phyloP scores from a whole-genome alignment of 2,329 filamentous ascomycete species.

The Chrysoporthe cubensis region DNA sequence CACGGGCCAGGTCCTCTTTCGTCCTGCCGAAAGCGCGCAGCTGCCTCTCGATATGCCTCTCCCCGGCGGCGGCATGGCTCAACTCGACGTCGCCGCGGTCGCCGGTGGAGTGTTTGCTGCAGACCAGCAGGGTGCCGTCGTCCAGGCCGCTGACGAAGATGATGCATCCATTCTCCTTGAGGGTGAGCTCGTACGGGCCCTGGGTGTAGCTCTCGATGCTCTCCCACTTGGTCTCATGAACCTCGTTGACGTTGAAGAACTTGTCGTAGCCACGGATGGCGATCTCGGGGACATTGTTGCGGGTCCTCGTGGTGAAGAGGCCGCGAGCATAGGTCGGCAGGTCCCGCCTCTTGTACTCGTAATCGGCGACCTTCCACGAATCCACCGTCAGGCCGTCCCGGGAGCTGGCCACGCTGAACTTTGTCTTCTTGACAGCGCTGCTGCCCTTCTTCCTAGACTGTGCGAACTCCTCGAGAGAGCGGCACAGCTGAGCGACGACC shows the following conservation, averaged over 20 bases:
- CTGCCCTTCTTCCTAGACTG: slow-evolving; percentile 60
- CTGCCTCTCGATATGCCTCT: slow-evolving; percentile 80
- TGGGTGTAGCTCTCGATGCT: slow-evolving; percentile 76
- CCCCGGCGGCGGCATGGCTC: slow-evolving; percentile 85
- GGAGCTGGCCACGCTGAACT: slow-evolving; percentile 68
- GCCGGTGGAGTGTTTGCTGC: slow-evolving; percentile 97
- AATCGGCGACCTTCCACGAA: slow-evolving; percentile 93
- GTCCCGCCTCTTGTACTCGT: slow-evolving; percentile 88
- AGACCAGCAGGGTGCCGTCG: slow-evolving; percentile 89
- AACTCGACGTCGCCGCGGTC: slow-evolving; percentile 69
- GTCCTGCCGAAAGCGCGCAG: slow-evolving; percentile 77
- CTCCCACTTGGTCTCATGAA: slow-evolving; percentile 78
- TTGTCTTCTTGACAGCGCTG: slow-evolving; percentile 80
- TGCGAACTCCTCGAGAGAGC: slow-evolving; percentile 60
- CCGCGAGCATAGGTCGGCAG: slow-evolving; percentile 93
- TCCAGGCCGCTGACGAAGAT: slow-evolving; percentile 94
- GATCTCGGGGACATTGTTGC: slow-evolving; percentile 73
- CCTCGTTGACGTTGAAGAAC: slow-evolving; percentile 94
- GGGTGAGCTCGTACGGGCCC: slow-evolving; percentile 90
- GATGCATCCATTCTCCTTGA: slow-evolving; percentile 99
- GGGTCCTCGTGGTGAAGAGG: slow-evolving; percentile 81
- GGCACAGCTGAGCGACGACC: slow-evolving; percentile 68
- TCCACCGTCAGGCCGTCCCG: slow-evolving; percentile 71
- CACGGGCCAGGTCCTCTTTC: slow-evolving; percentile 74
- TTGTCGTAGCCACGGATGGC: slow-evolving; percentile 94